These are phyloP conservation scores for Hansfordia pulvinata DNA, from an alignment of 2,329 filamentous ascomycete genomes.

Conservation along the genomic window DNA sequence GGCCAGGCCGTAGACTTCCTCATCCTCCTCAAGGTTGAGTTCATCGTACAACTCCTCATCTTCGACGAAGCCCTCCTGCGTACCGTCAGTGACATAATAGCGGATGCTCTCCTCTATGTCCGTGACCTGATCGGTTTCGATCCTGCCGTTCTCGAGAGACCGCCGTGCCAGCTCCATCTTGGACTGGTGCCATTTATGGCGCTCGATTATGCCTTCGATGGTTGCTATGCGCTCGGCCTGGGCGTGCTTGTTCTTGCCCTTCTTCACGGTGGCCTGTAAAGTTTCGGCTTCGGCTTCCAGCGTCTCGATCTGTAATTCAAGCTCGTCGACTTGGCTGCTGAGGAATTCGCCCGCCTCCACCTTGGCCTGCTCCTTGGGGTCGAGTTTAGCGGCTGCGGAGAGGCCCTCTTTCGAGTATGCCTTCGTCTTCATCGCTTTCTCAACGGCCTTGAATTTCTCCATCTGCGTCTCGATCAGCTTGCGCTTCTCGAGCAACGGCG, in stretches of 20 bases:
- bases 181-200: constrained; percentile 91
- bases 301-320: constrained; percentile 85
- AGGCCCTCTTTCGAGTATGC: constrained; percentile 97
- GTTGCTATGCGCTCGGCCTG: constrained; percentile 83
- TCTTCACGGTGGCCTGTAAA: constrained; percentile 83
- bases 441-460: constrained; percentile 99
- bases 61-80: constrained; percentile 81
- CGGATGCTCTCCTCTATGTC: constrained; percentile 85
- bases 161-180: constrained; percentile 86
- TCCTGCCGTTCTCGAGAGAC: constrained; percentile 80
- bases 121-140: constrained; percentile 77
- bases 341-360: constrained; percentile 80
- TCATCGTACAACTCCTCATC: constrained; percentile 95
- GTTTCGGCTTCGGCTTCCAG: constrained; percentile 82
- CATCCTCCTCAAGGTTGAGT: constrained; percentile 81
- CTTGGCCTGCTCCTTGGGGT: constrained; percentile 96
- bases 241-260: constrained; percentile 73
- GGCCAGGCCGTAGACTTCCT: constrained; percentile 71
- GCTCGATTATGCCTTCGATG: constrained; percentile 72
- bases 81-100: constrained; percentile 87
- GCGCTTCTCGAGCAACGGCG: constrained; percentile 81
- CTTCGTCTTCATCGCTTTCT: constrained; percentile 99
- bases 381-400: constrained; percentile 79
- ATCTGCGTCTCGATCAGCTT: constrained; percentile 98
- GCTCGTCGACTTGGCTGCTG: constrained; percentile 73